Evolutionary conservation across 164 flowering plant species (phyloP).

Genomic region (Nymphaea thermarum): DNA sequence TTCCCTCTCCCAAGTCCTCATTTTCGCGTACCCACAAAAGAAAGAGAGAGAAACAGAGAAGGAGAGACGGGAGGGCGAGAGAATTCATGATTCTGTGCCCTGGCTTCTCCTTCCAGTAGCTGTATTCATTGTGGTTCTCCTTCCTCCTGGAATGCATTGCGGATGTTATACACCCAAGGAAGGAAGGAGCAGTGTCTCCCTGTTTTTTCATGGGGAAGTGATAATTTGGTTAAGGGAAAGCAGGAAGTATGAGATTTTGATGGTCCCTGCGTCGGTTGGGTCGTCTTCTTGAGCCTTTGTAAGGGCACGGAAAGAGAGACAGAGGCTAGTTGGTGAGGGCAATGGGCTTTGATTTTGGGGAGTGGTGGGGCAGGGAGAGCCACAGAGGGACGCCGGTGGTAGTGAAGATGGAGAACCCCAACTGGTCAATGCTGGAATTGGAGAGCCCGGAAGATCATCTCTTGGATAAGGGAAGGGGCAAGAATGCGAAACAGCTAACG

Average conservation of each 20-base stretch:
- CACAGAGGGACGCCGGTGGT: conserved; percentile 77
- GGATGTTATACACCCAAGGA: neutral
- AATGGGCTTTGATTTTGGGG: conserved; percentile 4
- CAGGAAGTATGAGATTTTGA: neutral
- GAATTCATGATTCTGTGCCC: no score
- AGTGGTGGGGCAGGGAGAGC: conserved; percentile 54
- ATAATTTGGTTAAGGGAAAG: no score
- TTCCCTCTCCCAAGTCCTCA: neutral
- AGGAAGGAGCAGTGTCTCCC: neutral
- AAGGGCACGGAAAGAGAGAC: neutral
- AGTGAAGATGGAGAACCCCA: conserved; percentile 84
- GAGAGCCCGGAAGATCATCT: conserved; percentile 33
- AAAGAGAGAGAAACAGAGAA: no score
- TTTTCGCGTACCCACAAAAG: neutral
- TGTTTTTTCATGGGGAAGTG: no score
- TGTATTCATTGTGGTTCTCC: neutral
- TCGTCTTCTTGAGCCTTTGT: neutral
- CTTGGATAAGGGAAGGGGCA: conserved; percentile 35
- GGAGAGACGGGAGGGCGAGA: no score
- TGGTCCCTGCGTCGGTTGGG: neutral
- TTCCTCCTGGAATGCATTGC: neutral
- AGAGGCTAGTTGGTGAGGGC: neutral
- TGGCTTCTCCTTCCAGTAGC: neutral
- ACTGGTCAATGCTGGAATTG: conserved; percentile 73
- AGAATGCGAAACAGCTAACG: conserved; percentile 91